Evolutionary conservation across 768 basidiomycete species (phyloP), one percentile per base, ranked within the genome.

Genomic region (Tubosaeta sp.): DNA sequence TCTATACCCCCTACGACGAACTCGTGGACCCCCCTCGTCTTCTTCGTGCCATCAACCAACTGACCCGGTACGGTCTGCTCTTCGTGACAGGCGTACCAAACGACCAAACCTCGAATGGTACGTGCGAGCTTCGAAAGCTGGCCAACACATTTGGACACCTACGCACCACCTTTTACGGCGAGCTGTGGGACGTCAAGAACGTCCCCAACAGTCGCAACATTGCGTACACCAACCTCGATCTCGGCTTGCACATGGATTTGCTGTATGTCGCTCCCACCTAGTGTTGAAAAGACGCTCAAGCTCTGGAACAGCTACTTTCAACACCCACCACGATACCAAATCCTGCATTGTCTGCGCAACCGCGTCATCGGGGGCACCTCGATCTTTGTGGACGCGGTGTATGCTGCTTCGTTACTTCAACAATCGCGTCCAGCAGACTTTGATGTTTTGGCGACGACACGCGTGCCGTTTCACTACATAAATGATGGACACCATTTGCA

Each of bases 191-290:
- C 66, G 95, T 98, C 26, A 81, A 83, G 71, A 90, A 85, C 54
- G 61, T 84, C 37, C 72, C 68, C 38, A 76, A 90, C 50, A 88
- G 88, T 62, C 80, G 76, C 58, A 99, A 99, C 67, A 92, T 99
- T 51, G 95, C 95, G 4, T 97, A 97, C 66, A 99, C 95, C 12
- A 85, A 93, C 66, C 76, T 97, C 25, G 79, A 90, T 59, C 76
- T 99, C 9, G 95, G 87, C 0, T 65, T 95, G 19, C 95, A 97
- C 63, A 91, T 91, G 88, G 95, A 98, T 72, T 73, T 98, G 0
- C 71, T 88, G 92, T 95, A 63, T 57, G 91, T 77, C 10, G 33
- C 17, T 13, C 4, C 11, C 33, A n/a, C n/a, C 19, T 17, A 19
- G n/a, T 11, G 14, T 19, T 27, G 5, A 25, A 35, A 35, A 39